Percentiles rank a stretch among this genome's conserved stretches.
Conservation (phyloP, 2,329 filamentous ascomycete species). For the Zymoseptoria crescenta region DNA sequence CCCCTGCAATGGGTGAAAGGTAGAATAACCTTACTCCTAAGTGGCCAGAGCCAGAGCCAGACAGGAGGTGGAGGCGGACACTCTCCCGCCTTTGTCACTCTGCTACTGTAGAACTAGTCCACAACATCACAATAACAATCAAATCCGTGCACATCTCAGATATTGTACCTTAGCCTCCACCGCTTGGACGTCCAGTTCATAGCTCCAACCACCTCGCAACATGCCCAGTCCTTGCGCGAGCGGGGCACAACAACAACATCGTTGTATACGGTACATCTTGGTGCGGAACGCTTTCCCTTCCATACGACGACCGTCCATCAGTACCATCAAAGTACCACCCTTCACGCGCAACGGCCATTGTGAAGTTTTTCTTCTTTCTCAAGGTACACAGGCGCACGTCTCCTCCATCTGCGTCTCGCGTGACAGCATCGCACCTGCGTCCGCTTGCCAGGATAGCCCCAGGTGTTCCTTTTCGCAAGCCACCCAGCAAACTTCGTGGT, state of each 20-base stretch:
- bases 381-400: not conserved
- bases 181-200: not conserved
- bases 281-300: not conserved
- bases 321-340: not conserved
- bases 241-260: not conserved
- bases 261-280: too few species aligned
- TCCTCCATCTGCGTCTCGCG: not conserved
- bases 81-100: not conserved
- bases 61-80: not conserved
- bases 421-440: not conserved
- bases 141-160: not conserved
- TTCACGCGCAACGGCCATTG: not conserved
- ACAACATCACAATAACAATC: not conserved
- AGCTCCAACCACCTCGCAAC: not conserved
- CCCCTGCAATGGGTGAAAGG: not conserved
- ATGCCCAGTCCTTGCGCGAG: not conserved
- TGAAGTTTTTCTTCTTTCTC: not conserved
- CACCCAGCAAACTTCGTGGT: not conserved
- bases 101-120: not conserved
- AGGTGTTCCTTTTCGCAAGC: not conserved
- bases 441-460: not conserved
- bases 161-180: too few species aligned
- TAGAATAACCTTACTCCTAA: not conserved
- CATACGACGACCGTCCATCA: too few species aligned
- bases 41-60: not conserved